Base-by-base conservation (phyloP, 2,329 filamentous ascomycete genomes). In the Diatrype stigma region DNA sequence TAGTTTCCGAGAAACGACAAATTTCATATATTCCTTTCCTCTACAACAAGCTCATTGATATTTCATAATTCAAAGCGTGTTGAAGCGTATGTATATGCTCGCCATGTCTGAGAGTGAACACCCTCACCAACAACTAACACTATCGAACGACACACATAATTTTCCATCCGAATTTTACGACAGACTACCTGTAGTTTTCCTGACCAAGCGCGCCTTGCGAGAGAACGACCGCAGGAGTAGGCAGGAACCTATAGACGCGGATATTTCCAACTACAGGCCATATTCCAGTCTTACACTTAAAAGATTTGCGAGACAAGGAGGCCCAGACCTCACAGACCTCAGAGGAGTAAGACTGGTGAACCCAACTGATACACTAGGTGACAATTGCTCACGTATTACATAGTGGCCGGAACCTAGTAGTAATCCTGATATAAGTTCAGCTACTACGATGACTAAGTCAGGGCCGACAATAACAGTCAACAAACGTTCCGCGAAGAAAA, bases 101-200 rank as follows among this genome's bases (percentile, higher is more conserved):
- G 10, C n/a, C 2, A 21, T 21, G 37, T 21, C n/a, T 17, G 16
- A n/a, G 11, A 19, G 19, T 19, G 3, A 16, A 11, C 37, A 40
- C 11, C 17, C 37, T 11, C 3, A 19, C 2, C n/a, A 21, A 19
- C 3, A n/a, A 19, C 37, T 7, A n/a, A 21, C 11, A 19, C 37
- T 19, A 17, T 19, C 37, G 17, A 19, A 8, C 17, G 19, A 21
- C 3, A 10, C 7, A 21, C 37, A 40, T 30, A 60, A 54, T 30
- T 61, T 58, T 22, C 48, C 60, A 12, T 56, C 60, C 1, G 46
- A 53, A 42, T 66, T 65, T 46, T 65, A 56, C 47, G 61, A 63
- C 45, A 51, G 52, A 2, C 47, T 66, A 32, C 59, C 61, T 11
- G 57, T 60, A 42, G 49, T 62, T 21, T 60, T 51, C 51, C 56